Base-by-base conservation (phyloP, 176 grass and related monocot species). In the Secale cereale region DNA sequence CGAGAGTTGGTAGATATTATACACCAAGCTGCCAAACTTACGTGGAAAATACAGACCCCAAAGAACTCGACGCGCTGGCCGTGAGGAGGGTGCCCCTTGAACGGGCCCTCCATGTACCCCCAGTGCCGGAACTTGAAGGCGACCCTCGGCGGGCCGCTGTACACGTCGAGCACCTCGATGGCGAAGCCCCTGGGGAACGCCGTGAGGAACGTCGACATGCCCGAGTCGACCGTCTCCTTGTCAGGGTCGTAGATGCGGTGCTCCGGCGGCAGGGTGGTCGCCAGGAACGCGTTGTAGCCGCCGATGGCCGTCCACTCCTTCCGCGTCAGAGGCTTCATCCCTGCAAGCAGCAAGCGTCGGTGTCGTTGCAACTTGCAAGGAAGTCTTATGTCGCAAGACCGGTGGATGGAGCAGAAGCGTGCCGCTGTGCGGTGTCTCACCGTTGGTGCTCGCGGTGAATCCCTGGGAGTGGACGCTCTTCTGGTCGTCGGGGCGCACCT, bases 71-170 rank as follows among this genome's bases (percentile, higher is more conserved):
- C 69, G 12, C 65, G 57, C 31, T 78, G 77, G 12, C 91, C 91
- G 3, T 90, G 92, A 0, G 94, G 89, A 0, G 88, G 72, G 74
- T 96, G 78, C 0, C 31, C 84, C 66, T 91, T 87, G 94, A 96
- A 96, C 0, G 88, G 89, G 0, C 94, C 94, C 28, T 96, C 91
- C 86, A 96, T 91, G 86, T 93, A 89, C 0, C 91, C 85, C 94
- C 91, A 93, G 86, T 96, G 94, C 10, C 89, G 78, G 85, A 93
- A 91, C 89, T 89, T 89, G 91, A 86, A 96, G 33, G 45, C 76
- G 35, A 96, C 65, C 84, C 13, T 81, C 2, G 91, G 94, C 33
- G 91, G 82, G 2, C 91, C 91, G 20, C 79, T 86, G 65, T 94
- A 91, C 20, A 97, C 91, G 11, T 89, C 79, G 26, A 97, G 78